Evolutionary conservation across 2,329 filamentous ascomycete genomes (phyloP), one percentile per base, ranked within the genome.

Genomic region (Hypoxylon sp.): DNA sequence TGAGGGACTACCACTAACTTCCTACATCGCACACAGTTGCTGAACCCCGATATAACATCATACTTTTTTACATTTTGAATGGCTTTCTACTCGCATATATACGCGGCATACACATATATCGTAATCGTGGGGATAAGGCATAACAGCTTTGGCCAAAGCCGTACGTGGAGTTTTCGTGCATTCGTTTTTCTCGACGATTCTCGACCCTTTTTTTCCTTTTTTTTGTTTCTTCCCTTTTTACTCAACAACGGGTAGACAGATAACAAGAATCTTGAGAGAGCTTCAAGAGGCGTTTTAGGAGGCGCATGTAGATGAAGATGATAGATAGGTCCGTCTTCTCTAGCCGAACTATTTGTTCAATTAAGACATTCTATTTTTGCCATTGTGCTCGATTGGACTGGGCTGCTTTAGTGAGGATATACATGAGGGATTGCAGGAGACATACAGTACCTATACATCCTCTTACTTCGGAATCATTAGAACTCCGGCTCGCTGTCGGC

Each of bases 121-220:
- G 40, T n/a, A 52, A 6, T 25, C 51, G 50, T 49, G 40, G 51
- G 55, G 55, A 55, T 55, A 50, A 49, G 47, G 55, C 55, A 58
- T 55, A 55, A 48, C 51, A 51, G 51, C 55, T 55, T 58, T 55
- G 55, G 51, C 36, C 52, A 51, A 58, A 58, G 51, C 55, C 43
- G 48, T 47, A 50, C 43, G 19, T 45, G 51, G 55, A 55, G 55
- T 58, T 58, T 19, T 35, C 9, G 40, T 37, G 51, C 42, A 43
- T 58, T 53, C 43, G 23, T 25, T 41, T 34, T n/a, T n/a, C n/a
- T n/a, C n/a, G n/a, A n/a, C n/a, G n/a, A n/a, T n/a, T n/a, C n/a
- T n/a, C n/a, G 21, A 55, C 31, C 41, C 42, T 34, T 17, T 26
- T 19, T 34, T 55, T 19, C 13, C 43, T 36, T 2, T 27, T 40